phyloP scores from a whole-genome alignment of 768 basidiomycete genomes.

The Leccinum subtestaceum region DNA sequence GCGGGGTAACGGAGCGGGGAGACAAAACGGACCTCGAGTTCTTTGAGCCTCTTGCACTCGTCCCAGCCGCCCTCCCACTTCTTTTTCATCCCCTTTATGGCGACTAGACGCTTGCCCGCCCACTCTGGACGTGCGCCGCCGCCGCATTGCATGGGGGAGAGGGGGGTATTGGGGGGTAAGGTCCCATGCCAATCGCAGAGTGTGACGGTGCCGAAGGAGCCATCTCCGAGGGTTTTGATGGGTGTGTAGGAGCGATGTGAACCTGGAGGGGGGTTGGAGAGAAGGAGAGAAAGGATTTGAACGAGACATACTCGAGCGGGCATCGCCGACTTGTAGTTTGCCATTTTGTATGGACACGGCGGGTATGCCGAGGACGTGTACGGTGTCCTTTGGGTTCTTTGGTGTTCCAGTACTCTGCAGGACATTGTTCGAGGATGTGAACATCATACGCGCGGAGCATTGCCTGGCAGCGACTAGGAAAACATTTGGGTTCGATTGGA shows the following conservation, averaged over 20 bases:
- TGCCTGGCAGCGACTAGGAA: slow-evolving; percentile 26
- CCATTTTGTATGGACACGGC: slow-evolving; percentile 71
- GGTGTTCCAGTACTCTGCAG: slow-evolving; percentile 21
- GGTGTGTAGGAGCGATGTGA: slow-evolving; percentile 89
- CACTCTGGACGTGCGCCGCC: slow-evolving; percentile 92
- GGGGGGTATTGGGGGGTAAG: slow-evolving; percentile 83
- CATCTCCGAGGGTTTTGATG: slow-evolving; percentile 95
- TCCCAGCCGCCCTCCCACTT: slow-evolving; percentile 98
- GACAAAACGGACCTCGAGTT: slow-evolving; percentile 74
- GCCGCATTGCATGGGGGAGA: slow-evolving; percentile 95
- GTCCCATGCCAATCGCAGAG: slow-evolving; percentile 99
- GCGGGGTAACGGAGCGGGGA: slow-evolving; percentile 11
- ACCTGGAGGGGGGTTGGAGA: slow-evolving; percentile 40
- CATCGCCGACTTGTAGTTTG: slow-evolving; percentile 68
- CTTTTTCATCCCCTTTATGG: slow-evolving; percentile 98
- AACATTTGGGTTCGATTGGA: slow-evolving; percentile 9
- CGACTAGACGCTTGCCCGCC: slow-evolving; percentile 90
- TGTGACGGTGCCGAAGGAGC: slow-evolving; percentile 98
- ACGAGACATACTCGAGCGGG: slow-evolving; percentile 60
- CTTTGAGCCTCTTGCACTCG: slow-evolving; percentile 92
- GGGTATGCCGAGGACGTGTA: slow-evolving; percentile 71
- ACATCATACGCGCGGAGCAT: slow-evolving; percentile 36
- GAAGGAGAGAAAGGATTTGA: neutral
- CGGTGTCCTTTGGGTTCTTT: slow-evolving; percentile 49
- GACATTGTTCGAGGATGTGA: slow-evolving; percentile 32